Percentiles rank a stretch among this genome's conserved stretches.
Evolutionary conservation across 768 basidiomycete genomes (phyloP).

Genomic region (Lactifluus echinatus): DNA sequence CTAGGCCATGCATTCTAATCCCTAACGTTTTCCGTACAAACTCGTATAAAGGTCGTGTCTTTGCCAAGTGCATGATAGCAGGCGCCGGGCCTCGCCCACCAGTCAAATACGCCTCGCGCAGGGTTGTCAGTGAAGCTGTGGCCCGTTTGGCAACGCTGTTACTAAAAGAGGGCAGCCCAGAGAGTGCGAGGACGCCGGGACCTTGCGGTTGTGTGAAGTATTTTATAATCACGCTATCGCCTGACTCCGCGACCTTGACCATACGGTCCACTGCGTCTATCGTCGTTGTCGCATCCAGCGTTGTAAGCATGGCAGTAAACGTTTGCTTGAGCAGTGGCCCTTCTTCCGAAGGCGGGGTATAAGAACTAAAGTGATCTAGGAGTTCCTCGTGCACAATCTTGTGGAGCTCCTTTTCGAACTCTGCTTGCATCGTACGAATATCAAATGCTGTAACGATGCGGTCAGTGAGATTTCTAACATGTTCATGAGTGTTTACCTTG

Average conservation of each 20-base stretch:
- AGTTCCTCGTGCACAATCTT: slow-evolving; percentile 47
- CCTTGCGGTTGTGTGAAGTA: slow-evolving; percentile 30
- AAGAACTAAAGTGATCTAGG: slow-evolving; percentile 33
- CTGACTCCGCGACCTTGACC: slow-evolving; percentile 58
- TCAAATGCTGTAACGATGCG: slow-evolving; percentile 45
- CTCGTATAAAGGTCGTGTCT: slow-evolving; percentile 66
- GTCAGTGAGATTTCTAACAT: neutral
- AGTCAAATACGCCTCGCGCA: slow-evolving; percentile 49
- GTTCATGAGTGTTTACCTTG: slow-evolving; percentile 32
- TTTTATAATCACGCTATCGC: slow-evolving; percentile 56
- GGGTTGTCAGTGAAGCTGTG: slow-evolving; percentile 35
- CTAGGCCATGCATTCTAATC: slow-evolving; percentile 71
- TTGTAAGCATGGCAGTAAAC: slow-evolving; percentile 35
- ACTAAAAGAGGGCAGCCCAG: slow-evolving; percentile 44
- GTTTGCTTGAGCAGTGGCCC: slow-evolving; percentile 32
- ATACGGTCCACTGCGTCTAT: slow-evolving; percentile 68
- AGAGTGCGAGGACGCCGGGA: slow-evolving; percentile 22
- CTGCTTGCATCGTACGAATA: slow-evolving; percentile 63
- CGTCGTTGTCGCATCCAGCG: slow-evolving; percentile 56
- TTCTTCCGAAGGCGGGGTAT: slow-evolving; percentile 30
- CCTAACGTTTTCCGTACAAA: slow-evolving; percentile 64
- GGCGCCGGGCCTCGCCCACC: slow-evolving; percentile 55
- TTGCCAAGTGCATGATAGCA: slow-evolving; percentile 55
- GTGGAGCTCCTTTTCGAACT: slow-evolving; percentile 46
- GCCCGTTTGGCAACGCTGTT: slow-evolving; percentile 41